Evolutionary conservation across 305 asterid genomes (phyloP).

Genomic region (Fraxinus sp.): DNA sequence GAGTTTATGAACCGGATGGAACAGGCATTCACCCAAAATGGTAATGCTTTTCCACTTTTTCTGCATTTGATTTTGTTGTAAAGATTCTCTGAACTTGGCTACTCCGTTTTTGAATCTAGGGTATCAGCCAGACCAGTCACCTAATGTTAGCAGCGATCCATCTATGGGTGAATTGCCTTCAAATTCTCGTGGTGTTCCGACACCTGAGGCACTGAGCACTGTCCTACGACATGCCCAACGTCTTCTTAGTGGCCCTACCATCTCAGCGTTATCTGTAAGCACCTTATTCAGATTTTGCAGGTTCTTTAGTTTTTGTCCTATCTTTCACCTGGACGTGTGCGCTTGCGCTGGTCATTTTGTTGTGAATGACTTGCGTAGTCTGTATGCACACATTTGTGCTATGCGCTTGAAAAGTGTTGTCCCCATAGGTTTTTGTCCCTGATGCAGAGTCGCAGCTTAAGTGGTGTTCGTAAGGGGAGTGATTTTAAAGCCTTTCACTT

Average conservation of each 20-base stretch:
- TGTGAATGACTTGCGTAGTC: background rate
- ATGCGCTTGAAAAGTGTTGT: background rate
- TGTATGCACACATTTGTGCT: background rate
- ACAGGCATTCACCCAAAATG: constrained; percentile 56
- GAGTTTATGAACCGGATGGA: constrained; percentile 81
- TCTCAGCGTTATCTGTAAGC: constrained; percentile 77
- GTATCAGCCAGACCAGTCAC: constrained; percentile 47
- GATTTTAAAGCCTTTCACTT: background rate
- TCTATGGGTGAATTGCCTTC: constrained; percentile 53
- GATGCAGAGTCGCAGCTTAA: background rate
- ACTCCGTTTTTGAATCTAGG: constrained; percentile 30
- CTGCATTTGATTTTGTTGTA: constrained; percentile 12
- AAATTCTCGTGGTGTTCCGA: constrained; percentile 54
- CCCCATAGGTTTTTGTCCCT: background rate
- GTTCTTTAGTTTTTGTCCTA: constrained; percentile 1
- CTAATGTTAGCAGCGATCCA: constrained; percentile 29
- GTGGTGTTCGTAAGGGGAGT: background rate
- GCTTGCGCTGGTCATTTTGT: background rate
- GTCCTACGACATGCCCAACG: constrained; percentile 59
- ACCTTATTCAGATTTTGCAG: constrained; percentile 8
- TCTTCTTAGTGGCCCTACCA: constrained; percentile 61
- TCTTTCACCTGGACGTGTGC: background rate
- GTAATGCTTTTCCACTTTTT: constrained; percentile 31
- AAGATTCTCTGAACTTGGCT: constrained; percentile 16
- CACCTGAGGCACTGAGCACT: constrained; percentile 61